These are phyloP conservation scores for Suillus hirtellus DNA, from an alignment of 768 basidiomycete genomes.

Conservation along the genomic window DNA sequence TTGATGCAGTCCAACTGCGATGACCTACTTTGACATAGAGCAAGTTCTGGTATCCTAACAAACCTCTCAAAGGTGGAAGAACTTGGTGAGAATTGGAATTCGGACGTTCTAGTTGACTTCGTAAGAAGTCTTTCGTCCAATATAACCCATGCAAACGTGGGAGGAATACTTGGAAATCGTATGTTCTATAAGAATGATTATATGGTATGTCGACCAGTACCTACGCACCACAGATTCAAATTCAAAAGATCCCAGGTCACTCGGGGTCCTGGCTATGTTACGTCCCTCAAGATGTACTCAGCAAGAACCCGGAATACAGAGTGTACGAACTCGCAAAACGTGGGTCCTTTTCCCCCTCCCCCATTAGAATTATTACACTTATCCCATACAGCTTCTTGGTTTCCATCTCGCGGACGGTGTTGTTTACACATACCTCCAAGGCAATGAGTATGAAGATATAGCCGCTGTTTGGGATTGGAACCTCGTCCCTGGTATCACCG, in stretches of 20 bases:
- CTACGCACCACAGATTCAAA: background rate
- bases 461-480: slow-evolving; percentile 78
- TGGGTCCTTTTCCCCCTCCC: slow-evolving; percentile 24
- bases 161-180: slow-evolving; percentile 54
- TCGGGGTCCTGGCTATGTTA: slow-evolving; percentile 59
- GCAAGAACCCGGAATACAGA: slow-evolving; percentile 60
- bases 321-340: slow-evolving; percentile 64
- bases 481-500: slow-evolving; percentile 70
- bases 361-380: background rate
- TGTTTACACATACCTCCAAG: slow-evolving; percentile 61
- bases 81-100: slow-evolving; percentile 56
- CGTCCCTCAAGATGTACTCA: slow-evolving; percentile 65
- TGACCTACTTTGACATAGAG: slow-evolving; percentile 36
- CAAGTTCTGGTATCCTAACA: slow-evolving; percentile 56
- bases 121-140: slow-evolving; percentile 37
- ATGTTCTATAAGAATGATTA: slow-evolving; percentile 72
- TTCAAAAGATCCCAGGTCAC: slow-evolving; percentile 47
- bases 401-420: slow-evolving; percentile 72
- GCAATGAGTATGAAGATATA: slow-evolving; percentile 75
- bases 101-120: slow-evolving; percentile 40
- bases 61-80: slow-evolving; percentile 52
- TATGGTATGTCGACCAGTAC: slow-evolving; percentile 45
- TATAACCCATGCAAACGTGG: slow-evolving; percentile 52
- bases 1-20: background rate
- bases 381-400: slow-evolving; percentile 48